Conservation (phyloP, 108 stramenopile genomes). For the Craspedostauros australis region DNA sequence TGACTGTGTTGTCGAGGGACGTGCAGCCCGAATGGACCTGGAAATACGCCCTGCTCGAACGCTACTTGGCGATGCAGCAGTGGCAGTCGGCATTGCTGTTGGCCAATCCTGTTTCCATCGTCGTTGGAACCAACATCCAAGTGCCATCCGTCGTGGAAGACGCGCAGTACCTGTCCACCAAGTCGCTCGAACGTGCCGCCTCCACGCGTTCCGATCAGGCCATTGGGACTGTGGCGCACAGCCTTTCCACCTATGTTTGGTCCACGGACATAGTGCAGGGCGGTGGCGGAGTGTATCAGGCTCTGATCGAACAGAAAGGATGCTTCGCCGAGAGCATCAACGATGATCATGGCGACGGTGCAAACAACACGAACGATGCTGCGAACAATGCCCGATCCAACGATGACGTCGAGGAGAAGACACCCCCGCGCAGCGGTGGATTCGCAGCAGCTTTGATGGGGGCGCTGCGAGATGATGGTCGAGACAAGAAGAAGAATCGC, state of each 20-base stretch:
- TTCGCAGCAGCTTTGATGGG: conserved; percentile 75
- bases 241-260: conserved; percentile 72
- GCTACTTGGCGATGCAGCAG: conserved; percentile 38
- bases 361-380: not conserved
- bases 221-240: conserved; percentile 77
- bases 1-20: conserved; percentile 1
- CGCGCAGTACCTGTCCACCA: conserved; percentile 66
- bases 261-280: conserved; percentile 35
- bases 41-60: conserved; percentile 56
- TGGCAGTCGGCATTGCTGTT: conserved; percentile 30
- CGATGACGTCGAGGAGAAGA: no score
- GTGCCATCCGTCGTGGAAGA: conserved; percentile 83
- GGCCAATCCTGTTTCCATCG: conserved; percentile 46
- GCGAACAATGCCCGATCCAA: conserved; percentile 7
- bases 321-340: conserved; percentile 18
- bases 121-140: conserved; percentile 42
- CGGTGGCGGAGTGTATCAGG: conserved; percentile 45
- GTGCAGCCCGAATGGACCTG: conserved; percentile 55
- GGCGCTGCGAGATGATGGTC: conserved; percentile 58
- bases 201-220: conserved; percentile 68
- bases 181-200: conserved; percentile 72
- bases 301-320: conserved; percentile 59
- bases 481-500: not conserved
- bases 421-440: conserved; percentile 30
- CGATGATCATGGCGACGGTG: not conserved